Percentiles rank a stretch among this genome's conserved stretches.
Evolutionary conservation across 345 rosid species (phyloP).

Genomic region (Hypericum perforatum): DNA sequence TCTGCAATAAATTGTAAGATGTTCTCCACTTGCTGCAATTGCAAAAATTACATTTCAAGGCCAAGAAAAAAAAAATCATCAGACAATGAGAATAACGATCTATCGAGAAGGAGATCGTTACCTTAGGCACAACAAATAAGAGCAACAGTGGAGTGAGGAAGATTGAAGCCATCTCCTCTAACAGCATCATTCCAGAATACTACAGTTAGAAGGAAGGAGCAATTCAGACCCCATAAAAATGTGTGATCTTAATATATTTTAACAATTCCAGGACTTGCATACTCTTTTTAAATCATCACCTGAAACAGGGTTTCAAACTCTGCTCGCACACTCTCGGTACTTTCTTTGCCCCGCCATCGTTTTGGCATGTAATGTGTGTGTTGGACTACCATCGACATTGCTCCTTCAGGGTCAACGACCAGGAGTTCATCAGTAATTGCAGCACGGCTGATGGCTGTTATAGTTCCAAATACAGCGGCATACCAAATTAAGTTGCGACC

Average conservation of each 20-base stretch:
- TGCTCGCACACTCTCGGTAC: constrained; percentile 58
- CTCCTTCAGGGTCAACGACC: constrained; percentile 86
- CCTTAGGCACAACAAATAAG: constrained; percentile 84
- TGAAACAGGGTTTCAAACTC: constrained; percentile 93
- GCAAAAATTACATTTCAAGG: constrained; percentile 8
- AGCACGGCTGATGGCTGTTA: constrained; percentile 94
- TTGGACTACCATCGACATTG: constrained; percentile 81
- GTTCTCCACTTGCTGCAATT: constrained; percentile 80
- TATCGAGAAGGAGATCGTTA: constrained; percentile 10
- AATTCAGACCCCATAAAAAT: not conserved
- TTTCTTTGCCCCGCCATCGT: constrained; percentile 90
- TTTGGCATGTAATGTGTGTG: constrained; percentile 97
- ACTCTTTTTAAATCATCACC: constrained; percentile 30
- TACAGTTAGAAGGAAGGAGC: constrained; percentile 25
- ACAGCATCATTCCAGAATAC: constrained; percentile 95
- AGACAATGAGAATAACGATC: constrained; percentile 3
- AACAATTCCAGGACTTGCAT: not conserved
- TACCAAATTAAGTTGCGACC: constrained; percentile 98
- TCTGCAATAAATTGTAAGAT: constrained; percentile 83
- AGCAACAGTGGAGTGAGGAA: constrained; percentile 92
- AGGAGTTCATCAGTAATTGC: constrained; percentile 77
- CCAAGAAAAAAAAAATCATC: not conserved
- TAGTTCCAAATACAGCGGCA: constrained; percentile 95
- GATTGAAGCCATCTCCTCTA: constrained; percentile 96
- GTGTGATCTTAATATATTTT: too few species aligned